Base-by-base conservation (phyloP, 139 green algal species). In the Chlorella sp. region DNA sequence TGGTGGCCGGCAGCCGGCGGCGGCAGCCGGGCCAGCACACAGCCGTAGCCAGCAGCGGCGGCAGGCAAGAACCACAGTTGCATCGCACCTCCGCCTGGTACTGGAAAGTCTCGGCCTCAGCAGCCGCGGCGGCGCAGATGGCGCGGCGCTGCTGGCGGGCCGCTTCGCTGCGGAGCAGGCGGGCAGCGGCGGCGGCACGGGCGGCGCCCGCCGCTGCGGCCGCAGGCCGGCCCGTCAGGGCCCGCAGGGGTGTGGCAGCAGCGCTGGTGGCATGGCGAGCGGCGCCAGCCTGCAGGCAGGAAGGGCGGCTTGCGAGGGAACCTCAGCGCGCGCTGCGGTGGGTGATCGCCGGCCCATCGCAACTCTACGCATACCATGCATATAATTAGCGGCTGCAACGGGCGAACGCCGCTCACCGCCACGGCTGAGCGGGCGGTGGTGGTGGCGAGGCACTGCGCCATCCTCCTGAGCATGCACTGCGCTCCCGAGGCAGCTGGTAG, bases 41-140 rank as follows among this genome's bases (percentile, higher is more conserved):
- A 4, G 63, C 5, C 57, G 28, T 7, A 28, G 13, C 71, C 65
- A 55, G 21, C 56, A 23, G 15, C 9, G 16, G 60, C 23, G 32
- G 36, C 6, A 26, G 47, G 38, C 25, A 32, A 68, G 21, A 5
- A 21, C n/a, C n/a, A n/a, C n/a, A 73, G 23, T 34, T 28, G 71
- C 38, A 9, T 9, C 44, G 44, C 73, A 88, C 87, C 87, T 93
- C 90, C 20, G 90, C 90, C 71, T 93, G 85, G 74, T 94, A 93
- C 39, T 74, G 75, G 39, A 89, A 93, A 0, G 87, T 94, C 78
- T 92, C 88, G 6, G 87, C 67, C 36, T 68, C 28, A 0, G 82
- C 25, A 30, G 81, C 82, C 76, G 74, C 78, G 0, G 79, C 63
- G 4, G 82, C 51, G 30, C 62, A 79, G 20, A 86, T 16, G 17